Conservation (phyloP, 2,329 filamentous ascomycete species). For the Colletotrichum cereale region DNA sequence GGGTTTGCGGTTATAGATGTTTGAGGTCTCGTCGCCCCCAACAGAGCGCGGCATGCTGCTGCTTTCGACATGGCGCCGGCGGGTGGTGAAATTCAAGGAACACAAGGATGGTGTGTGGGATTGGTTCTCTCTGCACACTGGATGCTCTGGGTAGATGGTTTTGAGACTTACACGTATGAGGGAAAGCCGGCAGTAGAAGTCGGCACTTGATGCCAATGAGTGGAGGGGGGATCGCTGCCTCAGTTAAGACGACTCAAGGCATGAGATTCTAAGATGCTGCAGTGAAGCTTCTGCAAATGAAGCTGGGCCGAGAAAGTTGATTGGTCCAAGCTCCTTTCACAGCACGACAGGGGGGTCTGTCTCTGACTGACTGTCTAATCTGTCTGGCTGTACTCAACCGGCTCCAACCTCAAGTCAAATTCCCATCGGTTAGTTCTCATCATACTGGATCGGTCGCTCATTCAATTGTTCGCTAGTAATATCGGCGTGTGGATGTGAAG, state of each 20-base stretch:
- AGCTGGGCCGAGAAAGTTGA: not conserved
- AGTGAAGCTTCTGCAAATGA: conserved; percentile 34
- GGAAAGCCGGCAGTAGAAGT: not conserved
- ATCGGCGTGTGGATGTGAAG: not conserved
- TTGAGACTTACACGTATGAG: not conserved
- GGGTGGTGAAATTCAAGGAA: not conserved
- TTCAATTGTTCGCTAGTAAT: not conserved
- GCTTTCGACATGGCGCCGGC: conserved; percentile 16
- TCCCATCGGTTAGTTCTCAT: not conserved
- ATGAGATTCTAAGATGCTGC: not conserved
- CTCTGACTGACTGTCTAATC: not conserved
- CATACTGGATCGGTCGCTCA: not conserved
- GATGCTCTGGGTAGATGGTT: not conserved
- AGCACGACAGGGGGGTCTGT: not conserved
- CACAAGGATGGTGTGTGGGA: not conserved
- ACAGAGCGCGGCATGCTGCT: conserved; percentile 8
- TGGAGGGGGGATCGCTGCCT: not conserved
- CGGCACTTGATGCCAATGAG: not conserved
- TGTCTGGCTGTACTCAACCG: not conserved
- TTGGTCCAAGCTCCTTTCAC: conserved; percentile 31
- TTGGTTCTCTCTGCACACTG: too few species aligned
- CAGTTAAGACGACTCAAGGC: not conserved
- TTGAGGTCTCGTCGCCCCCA: not conserved
- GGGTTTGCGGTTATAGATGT: too few species aligned
- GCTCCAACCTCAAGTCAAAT: not conserved